Evolutionary conservation across 129 eudicot species (phyloP).

Genomic region (Ambrosia artemisiifolia): DNA sequence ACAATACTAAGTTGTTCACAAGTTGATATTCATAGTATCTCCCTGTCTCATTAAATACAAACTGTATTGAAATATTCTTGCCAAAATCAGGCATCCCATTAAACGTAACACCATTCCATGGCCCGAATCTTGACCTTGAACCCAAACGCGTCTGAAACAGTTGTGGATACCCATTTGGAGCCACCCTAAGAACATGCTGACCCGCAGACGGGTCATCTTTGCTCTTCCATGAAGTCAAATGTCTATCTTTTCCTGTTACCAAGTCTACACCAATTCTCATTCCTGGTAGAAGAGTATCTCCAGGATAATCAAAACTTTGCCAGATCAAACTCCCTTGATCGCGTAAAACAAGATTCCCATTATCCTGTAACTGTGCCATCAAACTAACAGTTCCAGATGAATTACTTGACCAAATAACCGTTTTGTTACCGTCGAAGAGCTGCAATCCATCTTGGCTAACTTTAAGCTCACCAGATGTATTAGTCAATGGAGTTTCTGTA

Average conservation of each 20-base stretch:
- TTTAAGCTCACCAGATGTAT: conserved; percentile 21
- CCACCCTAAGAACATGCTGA: conserved; percentile 12
- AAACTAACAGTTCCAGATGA: conserved; percentile 14
- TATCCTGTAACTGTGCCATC: conserved; percentile 35
- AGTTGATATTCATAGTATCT: conserved; percentile 26
- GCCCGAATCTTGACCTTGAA: conserved; percentile 43
- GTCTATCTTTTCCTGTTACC: background rate
- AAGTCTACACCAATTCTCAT: conserved; percentile 25
- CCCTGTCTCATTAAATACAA: conserved; percentile 26
- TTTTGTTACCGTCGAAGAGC: conserved; percentile 6
- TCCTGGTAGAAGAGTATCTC: conserved; percentile 25
- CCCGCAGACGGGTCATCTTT: conserved; percentile 38
- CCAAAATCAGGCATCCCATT: conserved; percentile 36
- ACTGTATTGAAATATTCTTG: conserved; percentile 17
- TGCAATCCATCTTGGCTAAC: conserved; percentile 7
- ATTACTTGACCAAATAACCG: conserved; percentile 46
- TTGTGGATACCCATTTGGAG: conserved; percentile 26
- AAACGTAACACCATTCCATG: conserved; percentile 49
- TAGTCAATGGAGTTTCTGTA: conserved; percentile 15
- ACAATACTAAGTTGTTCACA: conserved; percentile 19
- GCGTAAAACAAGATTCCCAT: conserved; percentile 36
- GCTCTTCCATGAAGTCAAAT: conserved; percentile 32
- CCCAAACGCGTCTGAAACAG: conserved; percentile 14
- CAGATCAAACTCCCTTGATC: conserved; percentile 18
- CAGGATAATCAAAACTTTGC: conserved; percentile 43